Percentiles rank a stretch among this genome's conserved stretches.
Evolutionary conservation across 2,329 filamentous ascomycete genomes (phyloP).

Genomic region (Emmonsia crescens): DNA sequence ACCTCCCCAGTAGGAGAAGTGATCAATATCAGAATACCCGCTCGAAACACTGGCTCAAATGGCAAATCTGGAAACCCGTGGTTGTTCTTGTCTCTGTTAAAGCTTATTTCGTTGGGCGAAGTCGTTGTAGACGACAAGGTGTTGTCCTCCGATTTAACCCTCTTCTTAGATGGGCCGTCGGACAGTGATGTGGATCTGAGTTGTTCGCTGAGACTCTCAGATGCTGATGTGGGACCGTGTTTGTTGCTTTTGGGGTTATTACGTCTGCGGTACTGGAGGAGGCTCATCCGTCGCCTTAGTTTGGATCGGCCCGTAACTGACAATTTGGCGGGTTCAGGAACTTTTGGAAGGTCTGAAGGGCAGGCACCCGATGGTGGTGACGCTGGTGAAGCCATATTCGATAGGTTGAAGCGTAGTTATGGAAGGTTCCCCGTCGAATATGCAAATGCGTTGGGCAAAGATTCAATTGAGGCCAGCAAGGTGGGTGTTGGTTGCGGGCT

Average conservation of each 20-base stretch:
- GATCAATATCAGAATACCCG: constrained; percentile 13
- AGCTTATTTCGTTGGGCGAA: background rate
- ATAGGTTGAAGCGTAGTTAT: background rate
- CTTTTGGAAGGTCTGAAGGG: background rate
- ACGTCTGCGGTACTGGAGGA: constrained; percentile 1
- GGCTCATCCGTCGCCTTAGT: background rate
- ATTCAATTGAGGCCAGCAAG: background rate
- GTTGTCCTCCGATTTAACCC: constrained; percentile 2
- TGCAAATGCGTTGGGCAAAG: background rate
- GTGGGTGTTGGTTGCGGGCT: background rate
- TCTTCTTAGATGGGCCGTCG: constrained; percentile 1
- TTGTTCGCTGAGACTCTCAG: background rate
- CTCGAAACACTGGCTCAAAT: constrained; percentile 8
- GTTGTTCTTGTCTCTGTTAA: background rate
- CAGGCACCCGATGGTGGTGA: background rate
- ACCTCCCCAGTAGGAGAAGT: constrained; percentile 12
- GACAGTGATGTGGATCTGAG: background rate
- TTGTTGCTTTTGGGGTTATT: background rate
- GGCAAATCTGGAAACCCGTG: constrained; percentile 1
- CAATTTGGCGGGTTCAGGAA: background rate
- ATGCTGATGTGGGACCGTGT: background rate
- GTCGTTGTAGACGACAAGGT: background rate
- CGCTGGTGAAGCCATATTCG: background rate
- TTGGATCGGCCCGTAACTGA: background rate
- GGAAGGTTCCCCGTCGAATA: background rate